These are phyloP conservation scores for Citrus inodora DNA, from an alignment of 345 rosid genomes.

Conservation along the genomic window DNA sequence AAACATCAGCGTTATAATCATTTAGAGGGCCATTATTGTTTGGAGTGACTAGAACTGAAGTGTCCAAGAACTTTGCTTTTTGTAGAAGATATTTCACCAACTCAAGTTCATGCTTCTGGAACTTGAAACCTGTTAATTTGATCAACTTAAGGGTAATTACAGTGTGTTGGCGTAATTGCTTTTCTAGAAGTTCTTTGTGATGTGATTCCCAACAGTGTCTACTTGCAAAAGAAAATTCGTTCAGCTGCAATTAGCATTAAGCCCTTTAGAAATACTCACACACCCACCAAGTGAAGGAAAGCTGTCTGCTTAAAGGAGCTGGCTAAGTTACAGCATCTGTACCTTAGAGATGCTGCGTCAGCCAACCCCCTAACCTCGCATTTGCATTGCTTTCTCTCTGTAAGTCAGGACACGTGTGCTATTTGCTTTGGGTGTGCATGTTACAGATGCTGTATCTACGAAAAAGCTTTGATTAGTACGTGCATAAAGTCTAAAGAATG, in stretches of 20 bases:
- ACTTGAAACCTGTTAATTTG: constrained; percentile 19
- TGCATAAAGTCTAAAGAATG: background rate
- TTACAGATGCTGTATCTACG: background rate
- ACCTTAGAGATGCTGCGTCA: too few species aligned
- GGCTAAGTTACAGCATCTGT: too few species aligned
- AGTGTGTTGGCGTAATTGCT: background rate
- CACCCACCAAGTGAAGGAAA: too few species aligned
- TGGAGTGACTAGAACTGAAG: constrained; percentile 6
- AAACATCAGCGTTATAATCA: background rate
- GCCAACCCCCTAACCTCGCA: too few species aligned
- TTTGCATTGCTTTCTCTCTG: too few species aligned
- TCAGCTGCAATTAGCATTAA: constrained; percentile 7
- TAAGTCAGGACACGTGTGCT: too few species aligned
- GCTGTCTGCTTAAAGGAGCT: too few species aligned
- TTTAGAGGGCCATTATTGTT: background rate
- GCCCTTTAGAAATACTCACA: background rate
- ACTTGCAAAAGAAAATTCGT: background rate
- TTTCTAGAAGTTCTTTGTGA: background rate
- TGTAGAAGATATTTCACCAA: constrained; percentile 16
- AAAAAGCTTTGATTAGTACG: too few species aligned
- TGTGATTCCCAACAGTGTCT: constrained; percentile 2
- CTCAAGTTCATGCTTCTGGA: constrained; percentile 5
- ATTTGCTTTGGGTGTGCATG: too few species aligned
- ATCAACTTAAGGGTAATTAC: background rate
- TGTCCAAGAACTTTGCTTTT: constrained; percentile 9